Evolutionary conservation across 768 basidiomycete species (phyloP), one percentile per base, ranked within the genome.

Genomic region (Epithele typhae): DNA sequence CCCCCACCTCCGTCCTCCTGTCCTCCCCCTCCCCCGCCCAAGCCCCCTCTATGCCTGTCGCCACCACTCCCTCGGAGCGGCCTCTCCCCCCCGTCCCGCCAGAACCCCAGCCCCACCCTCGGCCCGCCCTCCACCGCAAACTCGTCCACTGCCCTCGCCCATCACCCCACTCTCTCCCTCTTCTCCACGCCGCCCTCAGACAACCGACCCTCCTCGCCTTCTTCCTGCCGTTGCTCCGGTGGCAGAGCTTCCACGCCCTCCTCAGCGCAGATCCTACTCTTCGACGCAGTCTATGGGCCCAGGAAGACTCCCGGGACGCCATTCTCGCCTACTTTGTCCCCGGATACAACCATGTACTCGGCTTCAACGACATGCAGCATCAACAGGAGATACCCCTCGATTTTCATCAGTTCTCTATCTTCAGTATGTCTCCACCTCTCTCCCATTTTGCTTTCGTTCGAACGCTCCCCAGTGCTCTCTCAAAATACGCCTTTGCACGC

Each of bases 401-500:
- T 33, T 63, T 88, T 33, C 64, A 72, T 37, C 82, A 88, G 60
- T 64, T 90, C 14, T 72, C 81, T 58, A 64, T 83, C 18, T 74
- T 89, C 43, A 59, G 87, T 90, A 67, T 63, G 86, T 75, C 54
- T 48, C 49, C 24, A 45, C 49, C 42, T 33, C 38, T 57, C 39
- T 14, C 18, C 11, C 27, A 43, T 22, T 46, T 35, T 33, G 33
- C 27, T 17, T 38, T 49, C 52, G 45, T 49, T 49, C 24, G 32
- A 19, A 27, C 22, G 14, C 40, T 19, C 38, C 35, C 33, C 54
- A 88, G 87, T 84, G 52, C 66, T 81, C 40, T 87, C 87, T 0
- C 82, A 84, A 56, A 68, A 68, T 9, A 65, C 82, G 9, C 76
- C 80, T 0, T 71, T 88, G 19, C 84, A 87, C 54, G 72, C 71